A percentile compares a stretch with the other conserved stretches of the same genome.
Conservation (phyloP, 352 stramenopile genomes). For the Phytophthora cactorum region DNA sequence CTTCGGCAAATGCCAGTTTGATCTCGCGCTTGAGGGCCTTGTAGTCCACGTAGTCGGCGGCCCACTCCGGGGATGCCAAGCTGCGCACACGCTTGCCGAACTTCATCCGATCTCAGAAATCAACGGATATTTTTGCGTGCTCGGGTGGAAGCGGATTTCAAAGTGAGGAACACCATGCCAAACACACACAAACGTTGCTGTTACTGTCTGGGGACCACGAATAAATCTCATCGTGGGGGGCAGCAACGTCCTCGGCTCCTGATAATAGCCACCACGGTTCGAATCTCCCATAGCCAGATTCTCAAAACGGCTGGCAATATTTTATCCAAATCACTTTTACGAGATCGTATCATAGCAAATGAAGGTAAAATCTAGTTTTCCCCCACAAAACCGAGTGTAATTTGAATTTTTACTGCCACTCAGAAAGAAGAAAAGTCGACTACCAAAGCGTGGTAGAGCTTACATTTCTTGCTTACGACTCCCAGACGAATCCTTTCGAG, state of each 20-base stretch:
- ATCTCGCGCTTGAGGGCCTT: constrained; percentile 79
- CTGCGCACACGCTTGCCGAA: constrained; percentile 85
- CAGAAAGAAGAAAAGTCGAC: too few species aligned
- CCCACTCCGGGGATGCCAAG: constrained; percentile 65
- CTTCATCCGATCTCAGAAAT: constrained; percentile 56
- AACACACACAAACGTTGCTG: constrained; percentile 6
- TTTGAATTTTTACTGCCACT: too few species aligned
- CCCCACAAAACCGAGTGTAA: too few species aligned
- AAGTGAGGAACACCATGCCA: constrained; percentile 17
- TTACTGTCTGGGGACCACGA: constrained; percentile 10
- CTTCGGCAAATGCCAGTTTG: constrained; percentile 37
- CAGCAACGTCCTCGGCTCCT: background rate
- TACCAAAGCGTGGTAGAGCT: too few species aligned
- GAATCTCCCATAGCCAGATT: constrained; percentile 7
- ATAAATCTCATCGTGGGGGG: background rate
- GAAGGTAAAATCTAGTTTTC: background rate
- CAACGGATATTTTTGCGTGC: background rate
- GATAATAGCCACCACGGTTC: background rate
- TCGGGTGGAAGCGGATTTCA: constrained; percentile 13
- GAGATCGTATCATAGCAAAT: constrained; percentile 12
- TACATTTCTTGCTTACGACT: constrained; percentile 3
- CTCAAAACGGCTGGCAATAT: background rate
- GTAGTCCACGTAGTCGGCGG: constrained; percentile 81
- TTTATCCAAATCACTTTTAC: constrained; percentile 7
- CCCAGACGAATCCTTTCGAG: constrained; percentile 8